These are phyloP conservation scores for Allomyces javanicus DNA, from an alignment of 192 early-diverging fungal genomes.

Conservation along the genomic window DNA sequence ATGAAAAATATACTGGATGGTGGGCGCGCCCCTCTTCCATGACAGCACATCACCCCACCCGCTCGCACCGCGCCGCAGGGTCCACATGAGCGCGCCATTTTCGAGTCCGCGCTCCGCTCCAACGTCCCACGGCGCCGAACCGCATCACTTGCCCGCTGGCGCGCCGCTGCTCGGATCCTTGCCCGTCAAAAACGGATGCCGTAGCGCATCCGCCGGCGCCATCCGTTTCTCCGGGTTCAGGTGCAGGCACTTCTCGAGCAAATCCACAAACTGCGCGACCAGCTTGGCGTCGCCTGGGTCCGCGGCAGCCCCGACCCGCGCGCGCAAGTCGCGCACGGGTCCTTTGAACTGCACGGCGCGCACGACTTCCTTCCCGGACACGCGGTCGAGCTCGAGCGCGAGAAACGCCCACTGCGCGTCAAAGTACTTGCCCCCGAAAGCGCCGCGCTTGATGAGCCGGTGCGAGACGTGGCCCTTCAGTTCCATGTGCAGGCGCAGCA, in stretches of 20 bases:
- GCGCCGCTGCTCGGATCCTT: not conserved
- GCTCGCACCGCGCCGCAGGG: too few relatives aligned
- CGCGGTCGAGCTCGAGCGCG: conserved; percentile 33
- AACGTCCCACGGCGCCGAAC: too few relatives aligned
- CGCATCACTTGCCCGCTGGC: too few relatives aligned
- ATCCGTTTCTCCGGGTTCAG: conserved; percentile 79
- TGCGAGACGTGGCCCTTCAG: conserved; percentile 69
- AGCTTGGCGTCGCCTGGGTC: conserved; percentile 32
- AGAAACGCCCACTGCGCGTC: conserved; percentile 54
- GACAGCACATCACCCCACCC: too few relatives aligned
- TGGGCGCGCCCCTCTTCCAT: too few relatives aligned
- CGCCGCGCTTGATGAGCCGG: conserved; percentile 63
- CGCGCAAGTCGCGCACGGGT: conserved; percentile 48
- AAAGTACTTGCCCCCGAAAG: conserved; percentile 72
- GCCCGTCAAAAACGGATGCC: conserved; percentile 59
- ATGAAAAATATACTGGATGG: too few relatives aligned
- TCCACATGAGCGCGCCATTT: too few relatives aligned
- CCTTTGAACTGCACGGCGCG: conserved; percentile 42
- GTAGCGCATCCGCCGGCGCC: conserved; percentile 62
- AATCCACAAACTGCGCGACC: conserved; percentile 49
- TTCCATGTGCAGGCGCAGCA: conserved; percentile 87
- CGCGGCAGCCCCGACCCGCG: conserved; percentile 32
- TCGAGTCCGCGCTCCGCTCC: too few relatives aligned
- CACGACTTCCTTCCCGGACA: conserved; percentile 47
- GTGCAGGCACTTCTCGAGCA: conserved; percentile 65